A percentile compares a stretch with the other conserved stretches of the same genome.
Evolutionary conservation across 2,329 filamentous ascomycete species (phyloP).

Genomic region (Metarhizium humberi): DNA sequence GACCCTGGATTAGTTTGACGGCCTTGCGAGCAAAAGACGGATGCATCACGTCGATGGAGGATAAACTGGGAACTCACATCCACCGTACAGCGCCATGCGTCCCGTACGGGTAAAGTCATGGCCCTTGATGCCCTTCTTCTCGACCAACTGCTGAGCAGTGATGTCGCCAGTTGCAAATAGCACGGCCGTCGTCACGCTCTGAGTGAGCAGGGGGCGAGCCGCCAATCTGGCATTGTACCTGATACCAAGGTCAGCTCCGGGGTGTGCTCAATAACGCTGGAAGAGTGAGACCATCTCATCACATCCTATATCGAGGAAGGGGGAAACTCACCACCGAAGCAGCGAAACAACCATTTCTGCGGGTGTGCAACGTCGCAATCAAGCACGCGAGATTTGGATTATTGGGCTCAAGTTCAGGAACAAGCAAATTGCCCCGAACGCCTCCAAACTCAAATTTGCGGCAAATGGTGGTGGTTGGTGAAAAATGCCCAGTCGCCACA

Average conservation of each 20-base stretch:
- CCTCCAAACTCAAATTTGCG: not conserved
- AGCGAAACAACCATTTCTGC: conserved; percentile 13
- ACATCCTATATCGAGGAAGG: conserved; percentile 2
- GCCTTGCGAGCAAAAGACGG: conserved; percentile 2
- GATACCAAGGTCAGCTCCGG: not conserved
- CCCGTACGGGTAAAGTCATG: conserved; percentile 67
- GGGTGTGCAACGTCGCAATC: not conserved
- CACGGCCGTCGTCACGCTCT: conserved; percentile 81
- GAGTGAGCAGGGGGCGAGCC: conserved; percentile 76
- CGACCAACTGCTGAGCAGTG: conserved; percentile 84
- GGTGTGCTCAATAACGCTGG: not conserved
- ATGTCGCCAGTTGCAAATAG: conserved; percentile 89
- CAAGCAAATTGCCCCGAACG: not conserved
- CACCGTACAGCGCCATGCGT: conserved; percentile 74
- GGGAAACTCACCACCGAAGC: conserved; percentile 19
- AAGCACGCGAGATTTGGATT: not conserved
- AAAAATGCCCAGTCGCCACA: not conserved
- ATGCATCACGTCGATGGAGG: not conserved
- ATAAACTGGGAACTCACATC: conserved; percentile 40
- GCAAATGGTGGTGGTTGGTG: not conserved
- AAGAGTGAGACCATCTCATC: not conserved
- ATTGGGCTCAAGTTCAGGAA: not conserved
- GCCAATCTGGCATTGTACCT: conserved; percentile 85
- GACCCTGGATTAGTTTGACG: not conserved
- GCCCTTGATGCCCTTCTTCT: conserved; percentile 65